Evolutionary conservation across 2,329 filamentous ascomycete species (phyloP), one percentile per base, ranked within the genome.

Genomic region (Colletotrichum trifolii): DNA sequence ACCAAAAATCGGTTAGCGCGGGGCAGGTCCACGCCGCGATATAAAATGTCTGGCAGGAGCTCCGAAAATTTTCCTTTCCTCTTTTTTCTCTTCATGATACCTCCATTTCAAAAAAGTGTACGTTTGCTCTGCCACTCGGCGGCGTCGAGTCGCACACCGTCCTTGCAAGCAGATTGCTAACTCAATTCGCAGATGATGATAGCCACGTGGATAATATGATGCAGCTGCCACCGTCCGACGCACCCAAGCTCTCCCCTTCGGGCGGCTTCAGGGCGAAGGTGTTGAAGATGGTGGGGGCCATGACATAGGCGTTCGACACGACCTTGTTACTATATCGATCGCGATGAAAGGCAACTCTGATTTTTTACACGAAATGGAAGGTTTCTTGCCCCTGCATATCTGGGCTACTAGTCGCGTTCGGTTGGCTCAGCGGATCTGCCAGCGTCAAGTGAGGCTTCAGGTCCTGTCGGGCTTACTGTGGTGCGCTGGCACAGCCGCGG

Each of bases 261-360:
- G 82, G 64, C 89, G 92, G 94, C 94, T 92, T 78, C 93, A 97
- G 96, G 86, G 95, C 93, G 91, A 85, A 85, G 86, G 81, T 82
- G 86, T 88, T 79, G 81, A 83, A 81, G 83, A 83, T 84, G 80
- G 80, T 83, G 82, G 81, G 81, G 88, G 87, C 88, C 84, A 87
- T 99, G 96, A 98, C 89, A 94, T 94, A 87, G 90, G 96, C 94
- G 96, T 97, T 92, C 94, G 95, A 93, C 96, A 97, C 95, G 86
- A 89, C 91, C 95, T 97, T 98, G 94, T 97, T 96, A 93, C 87
- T 82, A 83, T 82, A 86, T 93, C 94, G 95, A 89, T 97, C 95
- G 96, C 94, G 88, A 93, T 91, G 86, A 91, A 73, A 90, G 91
- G 93, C 91, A 96, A 92, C 93, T 97, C 95, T 98, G 95, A 98